Percentiles rank a stretch among this genome's conserved stretches.
Conservation (phyloP, 768 basidiomycete genomes). For the Trametes meyenii region DNA sequence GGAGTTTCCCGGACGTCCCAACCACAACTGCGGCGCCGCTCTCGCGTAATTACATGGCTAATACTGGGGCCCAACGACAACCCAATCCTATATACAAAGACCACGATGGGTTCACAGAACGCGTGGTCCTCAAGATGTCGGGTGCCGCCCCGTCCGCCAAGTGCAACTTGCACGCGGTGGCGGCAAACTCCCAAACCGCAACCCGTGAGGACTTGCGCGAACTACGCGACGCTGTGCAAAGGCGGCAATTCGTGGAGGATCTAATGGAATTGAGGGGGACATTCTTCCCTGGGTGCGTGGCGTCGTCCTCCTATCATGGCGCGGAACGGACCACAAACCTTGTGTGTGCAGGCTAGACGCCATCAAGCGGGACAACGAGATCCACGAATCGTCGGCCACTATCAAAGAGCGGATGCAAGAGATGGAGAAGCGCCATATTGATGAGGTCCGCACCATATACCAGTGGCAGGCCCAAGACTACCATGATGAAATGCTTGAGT, state of each 20-base stretch:
- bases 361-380: slow-evolving; percentile 21
- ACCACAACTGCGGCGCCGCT: background rate
- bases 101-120: slow-evolving; percentile 14
- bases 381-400: slow-evolving; percentile 18
- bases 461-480: slow-evolving; percentile 30
- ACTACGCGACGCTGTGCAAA: slow-evolving; percentile 26
- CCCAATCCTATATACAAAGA: slow-evolving; percentile 1
- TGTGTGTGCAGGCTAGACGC: slow-evolving; percentile 22
- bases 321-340: too few species aligned
- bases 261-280: slow-evolving; percentile 30
- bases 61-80: background rate
- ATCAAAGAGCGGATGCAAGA: slow-evolving; percentile 23
- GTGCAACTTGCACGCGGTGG: slow-evolving; percentile 22
- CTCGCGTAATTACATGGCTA: slow-evolving; percentile 3
- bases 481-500: slow-evolving; percentile 23
- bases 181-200: slow-evolving; percentile 7
- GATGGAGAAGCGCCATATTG: slow-evolving; percentile 20
- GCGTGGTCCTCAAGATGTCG: slow-evolving; percentile 10
- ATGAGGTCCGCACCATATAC: slow-evolving; percentile 26
- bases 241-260: slow-evolving; percentile 25
- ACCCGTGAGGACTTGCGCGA: slow-evolving; percentile 11
- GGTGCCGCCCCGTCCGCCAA: slow-evolving; percentile 1
- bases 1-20: too few species aligned
- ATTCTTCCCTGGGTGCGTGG: slow-evolving; percentile 31
- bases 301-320: background rate